These are phyloP conservation scores for Vitis rotundifolia DNA, from an alignment of 164 flowering plant species.

Conservation along the genomic window DNA sequence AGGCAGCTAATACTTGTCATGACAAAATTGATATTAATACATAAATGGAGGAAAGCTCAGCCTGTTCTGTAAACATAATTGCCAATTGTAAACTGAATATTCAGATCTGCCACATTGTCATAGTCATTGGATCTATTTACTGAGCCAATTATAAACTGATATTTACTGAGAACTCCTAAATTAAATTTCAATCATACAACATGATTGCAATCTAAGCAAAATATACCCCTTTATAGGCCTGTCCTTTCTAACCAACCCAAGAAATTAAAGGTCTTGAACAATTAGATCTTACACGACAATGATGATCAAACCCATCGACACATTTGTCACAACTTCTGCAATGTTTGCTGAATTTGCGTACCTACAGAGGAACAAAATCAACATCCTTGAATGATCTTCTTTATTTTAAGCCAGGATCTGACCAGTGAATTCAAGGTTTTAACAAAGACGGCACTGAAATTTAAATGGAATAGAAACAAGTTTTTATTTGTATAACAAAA, in stretches of 20 bases:
- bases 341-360: conserved; percentile 84
- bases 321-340: conserved; percentile 94
- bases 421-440: neutral
- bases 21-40: neutral
- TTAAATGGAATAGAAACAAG: no score
- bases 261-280: neutral
- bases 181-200: neutral
- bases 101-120: no score
- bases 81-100: no score
- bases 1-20: neutral
- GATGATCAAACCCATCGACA: conserved; percentile 95
- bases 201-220: neutral
- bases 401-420: neutral
- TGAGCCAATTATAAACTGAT: no score
- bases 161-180: no score
- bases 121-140: no score
- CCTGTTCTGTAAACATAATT: no score
- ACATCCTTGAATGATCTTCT: neutral
- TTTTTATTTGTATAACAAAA: neutral
- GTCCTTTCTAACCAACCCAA: neutral
- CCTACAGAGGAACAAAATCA: conserved; percentile 37
- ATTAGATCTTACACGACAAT: conserved; percentile 68
- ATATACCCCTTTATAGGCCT: no score
- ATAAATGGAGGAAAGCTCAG: no score
- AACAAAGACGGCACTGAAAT: neutral